Base-by-base conservation (phyloP, 352 stramenopile species). In the Pythium sukuiense region DNA sequence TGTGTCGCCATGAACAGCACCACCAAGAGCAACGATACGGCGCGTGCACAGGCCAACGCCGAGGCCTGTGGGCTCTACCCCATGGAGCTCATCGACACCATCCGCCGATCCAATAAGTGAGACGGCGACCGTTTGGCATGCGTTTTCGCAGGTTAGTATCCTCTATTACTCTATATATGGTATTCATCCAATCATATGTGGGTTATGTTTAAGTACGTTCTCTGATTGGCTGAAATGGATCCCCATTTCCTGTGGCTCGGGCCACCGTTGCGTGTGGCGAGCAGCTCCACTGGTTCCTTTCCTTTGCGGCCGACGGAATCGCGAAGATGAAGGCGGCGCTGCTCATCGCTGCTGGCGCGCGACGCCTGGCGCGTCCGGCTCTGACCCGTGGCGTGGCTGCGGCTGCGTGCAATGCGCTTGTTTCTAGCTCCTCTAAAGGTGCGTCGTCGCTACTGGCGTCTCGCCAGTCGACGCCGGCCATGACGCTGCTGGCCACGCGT, bases 311-410 rank as follows among this genome's bases (percentile, higher is more conserved):
- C n/a, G n/a, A n/a, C n/a, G n/a, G n/a, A n/a, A n/a, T n/a, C n/a
- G n/a, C n/a, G n/a, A n/a, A n/a, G 39, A 20, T 88, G 75, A 88
- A 88, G 71, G 61, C 67, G 55, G 35, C 61, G 61, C 74, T 88
- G 62, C 56, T 88, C 67, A 54, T 74, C 69, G 60, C 63, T 29
- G 65, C n/a, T n/a, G n/a, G 58, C 33, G 67, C 69, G 69, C 69
- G 69, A 59, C 69, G 69, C 13, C 72, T 79, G 45, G 72, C 69
- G 65, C 62, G 69, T 48, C 46, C 37, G 48, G 32, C 24, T 26
- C 14, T 29, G 54, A 13, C 8, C 18, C 32, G 45, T 27, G 13
- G 16, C 32, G 32, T 50, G 24, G 13, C 43, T 30, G 37, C 35
- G 27, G 0, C 57, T 6, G 9, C 13, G 26, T 32, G n/a, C 58